Percentiles rank a stretch among this genome's conserved stretches.
These are phyloP conservation scores for Kwoniella newhampshirensis DNA, from an alignment of 768 basidiomycete species.

Conservation along the genomic window DNA sequence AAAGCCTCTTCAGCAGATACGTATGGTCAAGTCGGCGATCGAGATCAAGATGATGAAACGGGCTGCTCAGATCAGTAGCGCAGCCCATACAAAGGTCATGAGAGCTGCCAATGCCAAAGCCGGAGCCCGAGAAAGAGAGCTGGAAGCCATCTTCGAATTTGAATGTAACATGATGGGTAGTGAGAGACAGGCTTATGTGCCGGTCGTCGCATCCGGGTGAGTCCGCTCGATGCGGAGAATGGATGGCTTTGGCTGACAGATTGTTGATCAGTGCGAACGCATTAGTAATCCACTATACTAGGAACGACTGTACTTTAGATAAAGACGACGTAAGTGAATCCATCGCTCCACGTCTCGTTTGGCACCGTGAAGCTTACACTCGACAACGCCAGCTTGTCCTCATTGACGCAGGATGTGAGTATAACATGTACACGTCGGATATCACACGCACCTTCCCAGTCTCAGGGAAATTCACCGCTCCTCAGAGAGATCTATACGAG, in stretches of 20 bases:
- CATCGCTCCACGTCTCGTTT: neutral
- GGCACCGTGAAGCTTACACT: too few relatives aligned
- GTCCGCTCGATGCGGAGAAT: neutral
- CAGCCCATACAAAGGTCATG: constrained; percentile 89
- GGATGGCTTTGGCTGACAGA: neutral
- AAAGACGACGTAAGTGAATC: constrained; percentile 62
- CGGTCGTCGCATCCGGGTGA: constrained; percentile 92
- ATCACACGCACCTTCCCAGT: constrained; percentile 83
- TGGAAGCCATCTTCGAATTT: constrained; percentile 88
- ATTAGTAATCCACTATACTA: constrained; percentile 89
- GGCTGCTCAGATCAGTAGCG: constrained; percentile 83
- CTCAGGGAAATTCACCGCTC: constrained; percentile 70
- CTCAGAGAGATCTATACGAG: constrained; percentile 80
- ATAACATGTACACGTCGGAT: constrained; percentile 87
- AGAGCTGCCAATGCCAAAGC: constrained; percentile 63
- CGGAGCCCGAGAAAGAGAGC: constrained; percentile 60
- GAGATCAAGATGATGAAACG: constrained; percentile 77
- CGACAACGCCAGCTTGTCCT: constrained; percentile 58
- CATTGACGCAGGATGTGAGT: constrained; percentile 91
- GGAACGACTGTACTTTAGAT: constrained; percentile 75
- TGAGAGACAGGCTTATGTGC: constrained; percentile 91
- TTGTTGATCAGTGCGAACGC: constrained; percentile 67
- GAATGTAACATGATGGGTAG: constrained; percentile 74
- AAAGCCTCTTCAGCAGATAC: constrained; percentile 67
- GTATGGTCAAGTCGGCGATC: constrained; percentile 73